These are phyloP conservation scores for Penicillium silybi DNA, from an alignment of 495 filamentous ascomycete genomes.

Conservation along the genomic window DNA sequence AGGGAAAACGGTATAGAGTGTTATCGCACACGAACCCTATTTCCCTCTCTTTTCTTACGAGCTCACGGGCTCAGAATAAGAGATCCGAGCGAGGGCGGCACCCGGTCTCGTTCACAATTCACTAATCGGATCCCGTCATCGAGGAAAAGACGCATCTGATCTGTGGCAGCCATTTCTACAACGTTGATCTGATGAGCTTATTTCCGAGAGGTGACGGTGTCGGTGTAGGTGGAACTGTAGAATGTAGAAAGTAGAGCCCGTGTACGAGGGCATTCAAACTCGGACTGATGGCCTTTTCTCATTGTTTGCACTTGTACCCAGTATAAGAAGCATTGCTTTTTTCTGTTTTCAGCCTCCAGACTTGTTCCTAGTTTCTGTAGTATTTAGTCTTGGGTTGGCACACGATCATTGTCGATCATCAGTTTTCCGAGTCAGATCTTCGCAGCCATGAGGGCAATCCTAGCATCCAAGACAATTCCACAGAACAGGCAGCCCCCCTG, in stretches of 20 bases:
- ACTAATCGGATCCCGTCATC: slow-evolving; percentile 9
- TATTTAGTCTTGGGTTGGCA: neutral
- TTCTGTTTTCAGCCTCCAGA: too few relatives aligned
- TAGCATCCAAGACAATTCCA: neutral
- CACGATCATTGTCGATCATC: neutral
- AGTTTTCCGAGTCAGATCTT: neutral
- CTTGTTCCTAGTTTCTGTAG: neutral
- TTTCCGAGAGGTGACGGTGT: neutral
- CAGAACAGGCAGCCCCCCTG: slow-evolving; percentile 25
- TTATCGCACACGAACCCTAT: too few relatives aligned
- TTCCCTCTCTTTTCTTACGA: too few relatives aligned
- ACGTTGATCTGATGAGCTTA: neutral
- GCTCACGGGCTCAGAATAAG: too few relatives aligned
- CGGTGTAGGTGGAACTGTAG: neutral
- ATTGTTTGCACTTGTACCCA: neutral
- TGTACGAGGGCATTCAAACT: neutral
- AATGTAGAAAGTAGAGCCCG: neutral
- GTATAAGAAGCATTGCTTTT: too few relatives aligned
- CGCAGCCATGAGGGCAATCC: neutral
- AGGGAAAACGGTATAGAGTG: neutral
- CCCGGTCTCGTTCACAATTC: slow-evolving; percentile 5
- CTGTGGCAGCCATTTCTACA: neutral
- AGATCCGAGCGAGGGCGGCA: neutral
- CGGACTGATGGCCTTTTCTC: neutral
- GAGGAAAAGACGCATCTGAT: neutral